Evolutionary conservation across 441 rosid species (phyloP).

Genomic region (Brassica hybrid): DNA sequence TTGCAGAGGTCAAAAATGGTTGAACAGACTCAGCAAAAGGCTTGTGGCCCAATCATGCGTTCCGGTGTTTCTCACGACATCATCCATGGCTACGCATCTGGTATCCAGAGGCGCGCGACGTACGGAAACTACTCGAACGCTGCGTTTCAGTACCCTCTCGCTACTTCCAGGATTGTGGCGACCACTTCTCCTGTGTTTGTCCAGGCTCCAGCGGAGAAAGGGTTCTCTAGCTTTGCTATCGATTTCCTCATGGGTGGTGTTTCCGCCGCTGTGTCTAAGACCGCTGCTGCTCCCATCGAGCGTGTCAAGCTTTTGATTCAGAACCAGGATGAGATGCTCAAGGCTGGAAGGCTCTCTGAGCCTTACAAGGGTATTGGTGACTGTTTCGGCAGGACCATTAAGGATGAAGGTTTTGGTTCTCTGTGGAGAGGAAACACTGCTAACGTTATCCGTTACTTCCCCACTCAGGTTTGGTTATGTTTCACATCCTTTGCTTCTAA

Average conservation of each 20-base stretch:
- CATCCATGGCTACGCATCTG: slow-evolving; percentile 33
- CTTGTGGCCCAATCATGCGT: slow-evolving; percentile 45
- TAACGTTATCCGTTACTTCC: slow-evolving; percentile 82
- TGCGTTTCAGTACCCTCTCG: slow-evolving; percentile 50
- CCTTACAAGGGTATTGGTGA: slow-evolving; percentile 83
- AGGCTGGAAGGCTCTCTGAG: slow-evolving; percentile 71
- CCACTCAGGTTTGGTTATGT: slow-evolving; percentile 61
- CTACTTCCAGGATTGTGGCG: slow-evolving; percentile 42
- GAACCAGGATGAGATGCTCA: slow-evolving; percentile 87
- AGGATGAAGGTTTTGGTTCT: slow-evolving; percentile 62
- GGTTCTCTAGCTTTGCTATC: slow-evolving; percentile 53
- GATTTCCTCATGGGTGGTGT: slow-evolving; percentile 92
- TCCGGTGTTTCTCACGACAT: slow-evolving; percentile 48
- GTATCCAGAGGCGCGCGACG: slow-evolving; percentile 49
- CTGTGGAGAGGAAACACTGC: slow-evolving; percentile 89
- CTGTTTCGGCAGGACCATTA: slow-evolving; percentile 62
- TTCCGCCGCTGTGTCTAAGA: slow-evolving; percentile 84
- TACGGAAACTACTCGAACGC: slow-evolving; percentile 59
- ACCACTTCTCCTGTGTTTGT: slow-evolving; percentile 51
- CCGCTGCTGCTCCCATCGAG: slow-evolving; percentile 87
- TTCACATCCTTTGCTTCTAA: not conserved
- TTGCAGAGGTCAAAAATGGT: slow-evolving; percentile 48
- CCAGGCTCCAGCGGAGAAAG: slow-evolving; percentile 72
- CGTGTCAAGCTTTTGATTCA: slow-evolving; percentile 84
- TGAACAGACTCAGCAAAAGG: slow-evolving; percentile 46